Evolutionary conservation across 768 basidiomycete species (phyloP), one percentile per base, ranked within the genome.

Genomic region (Tylopilus subfusipes): DNA sequence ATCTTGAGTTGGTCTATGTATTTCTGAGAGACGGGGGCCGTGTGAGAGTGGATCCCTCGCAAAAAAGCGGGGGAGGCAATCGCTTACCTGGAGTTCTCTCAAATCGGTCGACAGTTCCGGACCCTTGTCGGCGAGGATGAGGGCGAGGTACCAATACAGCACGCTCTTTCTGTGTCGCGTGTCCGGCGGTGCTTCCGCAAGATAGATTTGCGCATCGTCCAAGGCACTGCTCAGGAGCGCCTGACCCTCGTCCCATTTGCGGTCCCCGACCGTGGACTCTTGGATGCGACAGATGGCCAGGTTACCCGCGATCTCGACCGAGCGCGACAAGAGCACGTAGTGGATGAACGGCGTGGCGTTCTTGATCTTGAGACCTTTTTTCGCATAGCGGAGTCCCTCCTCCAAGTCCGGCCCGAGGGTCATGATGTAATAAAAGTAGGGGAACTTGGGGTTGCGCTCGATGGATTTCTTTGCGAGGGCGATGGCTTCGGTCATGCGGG

Each of bases 401-500:
- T 75, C 71, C 38, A 71, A 63, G 55, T 85, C 74, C 1, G 74
- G 68, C 0, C 76, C 74, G 25, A 86, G 71, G 0, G 80, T 77
- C 54, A 84, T 74, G 19, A 79, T 80, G 55, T 87, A 85, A 55
- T 85, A 83, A 64, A 80, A 85, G 65, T 86, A 87, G 4, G 81
- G 81, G 24, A 80, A 74, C 21, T 80, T 72, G 2, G 85, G 84
- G 56, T 76, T 84, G 29, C 83, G 79, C 56, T 77, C 65, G 33
- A 86, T 65, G 2, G 73, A 77, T 34, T 73, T 72, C 53, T 75
- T 72, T 0, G 82, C 83, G 7, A 77, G 60, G 14, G 63, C 64
- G 44, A 78, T 71, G 1, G 84, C 83, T 12, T 82, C 78, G 5
- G 72, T 64, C 30, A 82, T 68, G 27, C 78, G 76, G 21, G 72